A percentile compares a stretch with the other conserved stretches of the same genome.
Evolutionary conservation across 306 rosid species (phyloP).

Genomic region (Trifolium pratense): DNA sequence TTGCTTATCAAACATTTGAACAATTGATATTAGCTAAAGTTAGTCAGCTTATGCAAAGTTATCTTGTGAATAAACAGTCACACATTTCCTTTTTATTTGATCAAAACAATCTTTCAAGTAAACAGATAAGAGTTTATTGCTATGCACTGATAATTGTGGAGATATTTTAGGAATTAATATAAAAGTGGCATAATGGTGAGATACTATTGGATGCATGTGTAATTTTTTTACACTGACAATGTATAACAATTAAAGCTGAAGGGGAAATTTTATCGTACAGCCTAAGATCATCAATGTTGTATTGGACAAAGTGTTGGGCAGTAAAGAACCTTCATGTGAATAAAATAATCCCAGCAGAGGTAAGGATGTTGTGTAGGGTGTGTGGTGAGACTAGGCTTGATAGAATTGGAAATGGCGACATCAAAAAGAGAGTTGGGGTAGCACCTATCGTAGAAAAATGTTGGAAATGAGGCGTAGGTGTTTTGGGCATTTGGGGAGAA

Average conservation of each 20-base stretch:
- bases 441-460: too few relatives aligned
- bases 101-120: neutral
- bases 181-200: neutral
- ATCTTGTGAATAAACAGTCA: neutral
- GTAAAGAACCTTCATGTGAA: too few relatives aligned
- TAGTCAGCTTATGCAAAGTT: neutral
- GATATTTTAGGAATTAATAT: neutral
- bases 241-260: neutral
- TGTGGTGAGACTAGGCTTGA: too few relatives aligned
- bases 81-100: constrained; percentile 4
- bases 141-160: neutral
- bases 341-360: too few relatives aligned
- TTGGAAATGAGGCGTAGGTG: too few relatives aligned
- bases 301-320: too few relatives aligned
- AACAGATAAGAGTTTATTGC: neutral
- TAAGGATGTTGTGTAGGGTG: too few relatives aligned
- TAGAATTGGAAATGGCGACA: too few relatives aligned
- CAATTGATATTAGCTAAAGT: constrained; percentile 6
- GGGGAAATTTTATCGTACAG: too few relatives aligned
- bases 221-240: neutral
- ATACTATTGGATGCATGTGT: neutral
- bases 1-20: neutral
- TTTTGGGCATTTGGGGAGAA: too few relatives aligned
- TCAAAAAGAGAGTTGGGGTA: too few relatives aligned
- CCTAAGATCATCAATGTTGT: too few relatives aligned